These are phyloP conservation scores for Elsinoe fawcettii DNA, from an alignment of 2,329 filamentous ascomycete genomes.

Conservation along the genomic window DNA sequence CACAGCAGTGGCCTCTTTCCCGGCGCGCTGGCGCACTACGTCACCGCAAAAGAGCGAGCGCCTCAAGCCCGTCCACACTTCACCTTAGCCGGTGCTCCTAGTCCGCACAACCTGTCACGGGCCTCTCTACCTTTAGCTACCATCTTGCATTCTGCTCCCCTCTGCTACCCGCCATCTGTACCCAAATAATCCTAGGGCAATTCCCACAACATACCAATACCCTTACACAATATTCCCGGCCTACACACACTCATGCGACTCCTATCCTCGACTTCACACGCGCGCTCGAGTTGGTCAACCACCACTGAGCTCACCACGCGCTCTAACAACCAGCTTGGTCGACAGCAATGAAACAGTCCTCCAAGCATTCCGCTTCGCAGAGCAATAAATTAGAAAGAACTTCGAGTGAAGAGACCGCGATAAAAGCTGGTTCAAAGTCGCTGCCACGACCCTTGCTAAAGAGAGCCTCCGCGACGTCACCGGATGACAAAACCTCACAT, in stretches of 20 bases:
- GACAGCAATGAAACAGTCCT: constrained; percentile 4
- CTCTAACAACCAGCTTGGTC: not conserved
- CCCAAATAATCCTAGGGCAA: not conserved
- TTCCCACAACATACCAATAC: not conserved
- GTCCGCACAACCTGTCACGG: not conserved
- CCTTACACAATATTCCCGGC: not conserved
- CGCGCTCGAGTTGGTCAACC: constrained; percentile 8
- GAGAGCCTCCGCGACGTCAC: constrained; percentile 8
- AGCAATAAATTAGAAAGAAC: not conserved
- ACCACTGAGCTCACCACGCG: constrained; percentile 3
- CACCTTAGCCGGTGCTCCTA: not conserved
- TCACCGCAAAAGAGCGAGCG: not conserved
- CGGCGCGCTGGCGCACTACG: not conserved
- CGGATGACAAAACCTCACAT: not conserved
- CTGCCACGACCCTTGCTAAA: constrained; percentile 2
- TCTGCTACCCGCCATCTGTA: not conserved
- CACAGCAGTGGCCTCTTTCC: not conserved
- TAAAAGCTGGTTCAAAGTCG: not conserved
- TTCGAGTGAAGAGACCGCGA: not conserved
- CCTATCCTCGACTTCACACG: not conserved
- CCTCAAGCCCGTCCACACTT: not conserved
- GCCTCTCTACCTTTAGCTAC: not conserved
- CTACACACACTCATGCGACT: constrained; percentile 3
- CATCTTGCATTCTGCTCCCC: not conserved
- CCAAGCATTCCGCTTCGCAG: constrained; percentile 1